Percentiles rank a stretch among this genome's conserved stretches.
Conservation (phyloP, 1,284 basidiomycete genomes). For the Leccinum subrobustum region DNA sequence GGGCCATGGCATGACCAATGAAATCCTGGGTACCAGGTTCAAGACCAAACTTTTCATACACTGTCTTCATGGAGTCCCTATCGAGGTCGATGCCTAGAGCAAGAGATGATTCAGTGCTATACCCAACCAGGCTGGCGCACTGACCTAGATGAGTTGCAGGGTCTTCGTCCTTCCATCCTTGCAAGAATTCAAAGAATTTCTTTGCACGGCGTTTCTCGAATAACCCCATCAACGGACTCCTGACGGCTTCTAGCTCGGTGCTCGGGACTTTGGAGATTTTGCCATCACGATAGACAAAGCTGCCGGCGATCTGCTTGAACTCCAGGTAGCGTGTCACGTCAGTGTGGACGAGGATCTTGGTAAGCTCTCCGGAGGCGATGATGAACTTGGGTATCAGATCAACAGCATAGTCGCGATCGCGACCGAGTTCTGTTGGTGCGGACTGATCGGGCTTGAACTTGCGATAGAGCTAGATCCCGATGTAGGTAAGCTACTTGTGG, state of each 20-base stretch:
- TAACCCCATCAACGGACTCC: conserved; percentile 93
- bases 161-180: conserved; percentile 94
- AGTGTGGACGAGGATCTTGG: conserved; percentile 98
- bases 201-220: conserved; percentile 98
- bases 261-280: conserved; percentile 97
- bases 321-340: conserved; percentile 99
- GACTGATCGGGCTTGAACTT: conserved; percentile 84
- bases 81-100: conserved; percentile 79
- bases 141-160: conserved; percentile 93
- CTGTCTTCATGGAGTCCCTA: conserved; percentile 84
- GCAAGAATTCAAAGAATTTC: conserved; percentile 98
- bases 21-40: conserved; percentile 99
- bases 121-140: conserved; percentile 18
- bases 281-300: conserved; percentile 96
- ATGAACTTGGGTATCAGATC: conserved; percentile 97
- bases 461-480: conserved; percentile 78
- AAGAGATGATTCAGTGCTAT: conserved; percentile 5
- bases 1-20: conserved; percentile 98
- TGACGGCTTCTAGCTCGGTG: conserved; percentile 97
- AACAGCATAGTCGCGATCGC: conserved; percentile 94
- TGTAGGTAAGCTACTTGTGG: conserved; percentile 21
- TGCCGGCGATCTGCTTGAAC: conserved; percentile 99
- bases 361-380: conserved; percentile 97
- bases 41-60: conserved; percentile 97
- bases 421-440: conserved; percentile 78